Percentiles rank a stretch among this genome's conserved stretches.
Conservation (phyloP, 139 green algal species). For the Nannochloris sp. region DNA sequence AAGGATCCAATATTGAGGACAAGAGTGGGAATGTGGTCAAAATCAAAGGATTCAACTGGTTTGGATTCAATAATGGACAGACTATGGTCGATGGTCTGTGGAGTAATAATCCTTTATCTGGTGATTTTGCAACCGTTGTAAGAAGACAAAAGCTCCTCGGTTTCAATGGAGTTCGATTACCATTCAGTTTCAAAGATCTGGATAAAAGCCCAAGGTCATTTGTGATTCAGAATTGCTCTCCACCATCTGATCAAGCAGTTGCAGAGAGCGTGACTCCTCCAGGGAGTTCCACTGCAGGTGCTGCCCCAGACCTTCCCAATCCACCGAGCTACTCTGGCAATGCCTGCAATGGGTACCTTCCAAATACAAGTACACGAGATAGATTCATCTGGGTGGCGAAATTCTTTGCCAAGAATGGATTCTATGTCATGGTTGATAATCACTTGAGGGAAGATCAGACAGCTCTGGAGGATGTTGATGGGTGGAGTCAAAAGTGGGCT, state of each 20-base stretch:
- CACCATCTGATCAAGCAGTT: background rate
- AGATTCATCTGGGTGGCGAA: slow-evolving; percentile 40
- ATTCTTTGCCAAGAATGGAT: slow-evolving; percentile 38
- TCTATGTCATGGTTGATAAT: slow-evolving; percentile 49
- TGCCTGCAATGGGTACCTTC: slow-evolving; percentile 3
- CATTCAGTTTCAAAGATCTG: slow-evolving; percentile 11
- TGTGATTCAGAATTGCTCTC: slow-evolving; percentile 3
- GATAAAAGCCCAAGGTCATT: background rate
- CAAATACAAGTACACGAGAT: slow-evolving; percentile 3
- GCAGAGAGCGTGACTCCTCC: slow-evolving; percentile 1
- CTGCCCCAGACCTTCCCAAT: background rate
- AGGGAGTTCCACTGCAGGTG: background rate
- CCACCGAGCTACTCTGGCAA: slow-evolving; percentile 1
- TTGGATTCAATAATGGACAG: slow-evolving; percentile 11
- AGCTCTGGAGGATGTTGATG: slow-evolving; percentile 6
- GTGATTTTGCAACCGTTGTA: slow-evolving; percentile 9
- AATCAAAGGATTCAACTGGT: slow-evolving; percentile 6
- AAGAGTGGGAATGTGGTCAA: background rate
- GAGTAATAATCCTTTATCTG: slow-evolving; percentile 6
- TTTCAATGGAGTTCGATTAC: slow-evolving; percentile 16
- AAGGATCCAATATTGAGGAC: background rate
- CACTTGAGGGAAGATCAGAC: slow-evolving; percentile 21
- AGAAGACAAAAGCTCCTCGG: slow-evolving; percentile 13
- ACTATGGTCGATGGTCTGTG: slow-evolving; percentile 14
- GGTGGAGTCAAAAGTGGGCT: slow-evolving; percentile 2